Evolutionary conservation across 306 rosid genomes (phyloP).

Genomic region (Argentina anserina): DNA sequence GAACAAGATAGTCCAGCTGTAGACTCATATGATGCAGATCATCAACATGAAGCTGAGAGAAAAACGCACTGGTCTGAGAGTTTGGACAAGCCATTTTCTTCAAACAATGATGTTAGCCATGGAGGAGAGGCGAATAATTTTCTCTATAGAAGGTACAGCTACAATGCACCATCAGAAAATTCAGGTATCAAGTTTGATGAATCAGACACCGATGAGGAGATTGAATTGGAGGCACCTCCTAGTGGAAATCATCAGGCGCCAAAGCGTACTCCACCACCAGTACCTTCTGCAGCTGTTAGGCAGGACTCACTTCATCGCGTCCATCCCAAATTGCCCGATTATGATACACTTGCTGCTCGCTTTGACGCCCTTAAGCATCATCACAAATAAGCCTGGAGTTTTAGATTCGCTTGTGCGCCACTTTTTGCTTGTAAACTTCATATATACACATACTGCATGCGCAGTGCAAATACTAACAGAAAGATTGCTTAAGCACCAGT

Average conservation of each 20-base stretch:
- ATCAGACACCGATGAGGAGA: constrained; percentile 76
- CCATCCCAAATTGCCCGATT: constrained; percentile 92
- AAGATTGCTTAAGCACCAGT: constrained; percentile 4
- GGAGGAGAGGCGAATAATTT: constrained; percentile 21
- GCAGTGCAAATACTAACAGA: background rate
- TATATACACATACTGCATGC: background rate
- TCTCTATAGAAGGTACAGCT: constrained; percentile 63
- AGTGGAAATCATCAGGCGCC: constrained; percentile 41
- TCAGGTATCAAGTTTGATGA: constrained; percentile 78
- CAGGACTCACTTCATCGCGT: constrained; percentile 35
- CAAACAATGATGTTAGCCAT: constrained; percentile 30
- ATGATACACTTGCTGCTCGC: constrained; percentile 77
- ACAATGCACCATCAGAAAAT: constrained; percentile 49
- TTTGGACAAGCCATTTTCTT: constrained; percentile 42
- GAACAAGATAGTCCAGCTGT: constrained; percentile 27
- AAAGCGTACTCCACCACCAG: constrained; percentile 49
- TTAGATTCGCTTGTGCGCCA: background rate
- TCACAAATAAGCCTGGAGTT: constrained; percentile 36
- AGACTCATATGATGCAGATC: constrained; percentile 24
- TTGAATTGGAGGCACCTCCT: constrained; percentile 45
- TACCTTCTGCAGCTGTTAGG: constrained; percentile 40
- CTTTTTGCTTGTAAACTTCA: constrained; percentile 15
- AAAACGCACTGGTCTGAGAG: constrained; percentile 38
- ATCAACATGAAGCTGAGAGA: constrained; percentile 32
- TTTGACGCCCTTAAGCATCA: constrained; percentile 79